Base-by-base conservation (phyloP, 768 basidiomycete species). In the Pilatotrama ljubarskyi region DNA sequence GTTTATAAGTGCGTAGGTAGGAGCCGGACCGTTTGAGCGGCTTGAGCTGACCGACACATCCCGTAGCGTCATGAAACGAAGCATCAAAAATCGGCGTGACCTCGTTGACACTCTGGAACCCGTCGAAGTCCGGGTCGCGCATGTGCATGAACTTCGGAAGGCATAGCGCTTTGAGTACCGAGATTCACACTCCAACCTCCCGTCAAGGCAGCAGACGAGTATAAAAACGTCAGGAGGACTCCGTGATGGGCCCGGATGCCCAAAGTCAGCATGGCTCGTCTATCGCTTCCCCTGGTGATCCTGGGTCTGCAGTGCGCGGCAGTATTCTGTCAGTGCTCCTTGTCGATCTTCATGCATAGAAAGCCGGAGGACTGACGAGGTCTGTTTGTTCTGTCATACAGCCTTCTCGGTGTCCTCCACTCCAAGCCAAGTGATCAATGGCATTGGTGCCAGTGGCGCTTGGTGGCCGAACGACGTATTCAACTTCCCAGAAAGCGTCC, bases 401-500 rank as follows among this genome's bases (percentile, higher is more conserved):
- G 52, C 41, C 1, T 54, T 54, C 52, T 54, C 41, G 7, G 52
- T 54, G 7, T 54, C 52, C 3, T 29, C 57, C 8, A 56, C 61
- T 4, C 42, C 61, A 6, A 15, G 55, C 0, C 78, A 78, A 55
- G 74, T 74, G 0, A 74, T 79, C 59, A 66, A 66, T 29, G 75
- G 77, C 1, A 73, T 80, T 51, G 78, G 78, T 0, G 79, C 78
- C 8, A 78, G 77, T 15, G 79, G 78, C 13, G 79, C 78, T 11
- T 80, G 78, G 79, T 79, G 79, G 78, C 77, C 77, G 15, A 72
- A 72, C 46, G 79, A 80, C 57, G 64, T 80, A 17, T 75, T 68
- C 66, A 57, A 72, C 43, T 80, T 76, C 63, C 78, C 79, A 0
- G 75, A 76, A 35, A 63, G 68, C 15, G 71, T 73, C n/a, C 70